Evolutionary conservation across 768 basidiomycete genomes (phyloP), one percentile per base, ranked within the genome.

Genomic region (Tylopilus rubrobrunneus): DNA sequence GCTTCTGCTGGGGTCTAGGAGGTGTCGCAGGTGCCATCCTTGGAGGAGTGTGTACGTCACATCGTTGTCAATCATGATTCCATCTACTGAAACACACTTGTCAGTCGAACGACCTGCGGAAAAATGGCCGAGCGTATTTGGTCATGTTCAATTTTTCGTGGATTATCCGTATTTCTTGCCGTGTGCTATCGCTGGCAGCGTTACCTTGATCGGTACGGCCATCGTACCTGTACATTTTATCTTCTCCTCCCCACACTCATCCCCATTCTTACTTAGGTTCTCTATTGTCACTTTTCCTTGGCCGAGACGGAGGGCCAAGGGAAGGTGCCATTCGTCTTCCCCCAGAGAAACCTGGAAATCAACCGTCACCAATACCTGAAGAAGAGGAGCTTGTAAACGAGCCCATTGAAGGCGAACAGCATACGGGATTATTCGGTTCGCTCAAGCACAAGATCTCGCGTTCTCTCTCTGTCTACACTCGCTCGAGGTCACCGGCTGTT

Each of bases 1-100:
- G 89, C 11, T 97, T 96, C 69, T 91, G 86, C 60, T 97, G 96
- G 97, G 95, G 94, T 56, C 82, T 98, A 59, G 97, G 96, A 56
- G 97, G 95, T 81, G 91, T 94, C 12, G 82, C 86, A 44, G 92
- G 92, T 42, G 88, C 89, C 44, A 87, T 94, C 49, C 79, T 95
- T 29, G 93, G 91, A 56, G 90, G 90, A 61, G 74, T 84, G 61
- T 86, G 91, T 92, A 59, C 69, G 89, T 76, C 21, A 8, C 53
- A 29, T 51, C 40, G 3, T 43, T 21, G 9, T 36, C 25, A 29
- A 33, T 39, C 27, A 48, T 37, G n/a, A 31, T 48, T 45, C 8
- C 29, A 43, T 19, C 28, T 9, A 9, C 39, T 57, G 12, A 61
- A 54, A 65, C n/a, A 11, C 48, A 49, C 33, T 34, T 58, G 56